Evolutionary conservation across 768 basidiomycete species (phyloP).

Genomic region (Hypsizygus marmoreus): DNA sequence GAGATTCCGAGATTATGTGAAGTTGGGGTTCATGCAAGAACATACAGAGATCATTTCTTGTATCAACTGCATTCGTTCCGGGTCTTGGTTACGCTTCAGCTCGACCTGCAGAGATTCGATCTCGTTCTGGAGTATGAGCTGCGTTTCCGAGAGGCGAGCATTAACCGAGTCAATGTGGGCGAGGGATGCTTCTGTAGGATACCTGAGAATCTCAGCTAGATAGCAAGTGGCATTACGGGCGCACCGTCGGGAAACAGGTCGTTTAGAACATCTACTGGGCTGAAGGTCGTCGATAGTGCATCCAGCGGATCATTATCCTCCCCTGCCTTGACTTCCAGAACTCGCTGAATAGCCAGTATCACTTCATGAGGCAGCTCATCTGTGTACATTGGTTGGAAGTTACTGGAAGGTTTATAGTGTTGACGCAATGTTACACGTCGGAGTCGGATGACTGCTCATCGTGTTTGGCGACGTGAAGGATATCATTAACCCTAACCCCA

Average conservation of each 20-base stretch:
- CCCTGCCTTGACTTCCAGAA: constrained; percentile 55
- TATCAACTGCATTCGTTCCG: constrained; percentile 84
- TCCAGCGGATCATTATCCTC: constrained; percentile 58
- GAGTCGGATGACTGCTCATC: not conserved
- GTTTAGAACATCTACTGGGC: constrained; percentile 59
- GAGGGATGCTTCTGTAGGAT: constrained; percentile 68
- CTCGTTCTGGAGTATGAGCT: constrained; percentile 69
- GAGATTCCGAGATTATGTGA: no score
- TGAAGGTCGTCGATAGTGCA: constrained; percentile 57
- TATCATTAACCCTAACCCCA: constrained; percentile 24
- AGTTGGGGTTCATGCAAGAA: constrained; percentile 6
- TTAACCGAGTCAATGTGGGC: constrained; percentile 72
- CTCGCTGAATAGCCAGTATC: constrained; percentile 68
- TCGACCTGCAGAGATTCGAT: constrained; percentile 68
- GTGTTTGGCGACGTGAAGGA: not conserved
- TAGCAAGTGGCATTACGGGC: constrained; percentile 17
- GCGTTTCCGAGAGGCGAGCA: constrained; percentile 65
- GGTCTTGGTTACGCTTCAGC: constrained; percentile 78
- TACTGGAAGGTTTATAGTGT: no score
- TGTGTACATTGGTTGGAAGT: constrained; percentile 41
- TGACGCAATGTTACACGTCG: not conserved
- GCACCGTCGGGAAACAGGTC: constrained; percentile 79
- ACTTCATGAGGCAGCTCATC: constrained; percentile 68
- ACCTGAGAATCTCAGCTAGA: constrained; percentile 7
- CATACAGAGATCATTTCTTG: constrained; percentile 95